Percentiles rank a stretch among this genome's conserved stretches.
These are phyloP conservation scores for Didymella pomorum DNA, from an alignment of 2,329 filamentous ascomycete genomes.

Conservation along the genomic window DNA sequence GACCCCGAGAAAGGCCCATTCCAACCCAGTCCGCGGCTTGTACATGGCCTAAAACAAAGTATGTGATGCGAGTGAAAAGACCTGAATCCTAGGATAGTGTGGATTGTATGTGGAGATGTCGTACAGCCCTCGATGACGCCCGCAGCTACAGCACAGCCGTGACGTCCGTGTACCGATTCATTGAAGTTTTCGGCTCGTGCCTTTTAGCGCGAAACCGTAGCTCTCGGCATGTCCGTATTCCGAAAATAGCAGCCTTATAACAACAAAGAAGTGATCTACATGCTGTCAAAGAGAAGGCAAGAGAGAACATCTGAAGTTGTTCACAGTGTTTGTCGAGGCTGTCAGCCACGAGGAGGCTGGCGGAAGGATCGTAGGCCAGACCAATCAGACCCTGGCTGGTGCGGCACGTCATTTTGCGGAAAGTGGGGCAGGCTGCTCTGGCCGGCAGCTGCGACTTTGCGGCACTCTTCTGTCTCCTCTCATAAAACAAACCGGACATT, in stretches of 20 bases:
- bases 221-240: slow-evolving; percentile 1
- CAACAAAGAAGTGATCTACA: neutral
- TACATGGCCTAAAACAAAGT: slow-evolving; percentile 3
- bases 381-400: neutral
- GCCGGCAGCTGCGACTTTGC: neutral
- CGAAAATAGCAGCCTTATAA: slow-evolving; percentile 3
- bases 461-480: neutral
- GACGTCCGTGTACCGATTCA: neutral
- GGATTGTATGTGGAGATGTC: neutral
- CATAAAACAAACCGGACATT: neutral
- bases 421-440: slow-evolving; percentile 5
- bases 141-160: neutral
- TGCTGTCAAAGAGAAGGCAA: neutral
- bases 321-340: neutral
- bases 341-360: neutral
- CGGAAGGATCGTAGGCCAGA: neutral
- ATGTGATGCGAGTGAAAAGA: neutral
- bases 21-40: slow-evolving; percentile 6
- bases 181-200: slow-evolving; percentile 8
- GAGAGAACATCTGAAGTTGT: neutral
- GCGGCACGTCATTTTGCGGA: neutral
- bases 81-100: neutral
- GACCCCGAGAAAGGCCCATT: slow-evolving; percentile 28
- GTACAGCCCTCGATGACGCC: neutral
- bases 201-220: slow-evolving; percentile 10